Base-by-base conservation (phyloP, 352 stramenopile species). In the Globisporangium emineosum region DNA sequence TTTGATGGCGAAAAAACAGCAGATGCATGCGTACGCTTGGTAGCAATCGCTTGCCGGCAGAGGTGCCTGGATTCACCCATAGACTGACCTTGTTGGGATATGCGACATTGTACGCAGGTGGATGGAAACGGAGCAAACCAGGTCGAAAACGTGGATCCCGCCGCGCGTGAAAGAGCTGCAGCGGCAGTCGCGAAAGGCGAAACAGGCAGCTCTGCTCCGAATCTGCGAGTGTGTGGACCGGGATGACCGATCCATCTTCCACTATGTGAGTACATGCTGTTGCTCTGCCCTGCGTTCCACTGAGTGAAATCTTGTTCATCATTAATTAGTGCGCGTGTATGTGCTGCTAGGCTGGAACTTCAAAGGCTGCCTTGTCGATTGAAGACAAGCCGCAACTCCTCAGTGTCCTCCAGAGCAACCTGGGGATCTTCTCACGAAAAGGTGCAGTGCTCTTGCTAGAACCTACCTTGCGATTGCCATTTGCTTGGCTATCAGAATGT, bases 131-230 rank as follows among this genome's bases (percentile, higher is more conserved):
- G 19, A 19, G 10, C 37, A 69, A 43, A 19, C 61, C 35, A 54
- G 65, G 53, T 47, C 40, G 40, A 63, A 35, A 5, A 57, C n/a
- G 2, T 88, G 78, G 76, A 47, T 79, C 4, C 70, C 83, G 43
- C 80, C 83, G 8, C 59, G 71, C 49, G 69, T 82, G 23, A 78
- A 79, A 62, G 73, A 85, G 35, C 52, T 90, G 3, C 64, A 80
- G 15, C 56, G 50, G 30, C 64, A 76, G 7, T 57, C 37, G 0
- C 67, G 53, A 2, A 57, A 59, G 21, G 60, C 58, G 35, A 74
- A 76, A 30, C 71, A 71, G 23, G n/a, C 55, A 1, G 70, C 79
- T 17, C 77, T 82, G 55, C 32, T 66, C n/a, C 40, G 17, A 1
- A 77, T 80, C 19, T 79, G 76, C 43, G 52, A 62, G 4, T 66